phyloP scores from a whole-genome alignment of 129 eudicot genomes.

The Flaveria bidentis region DNA sequence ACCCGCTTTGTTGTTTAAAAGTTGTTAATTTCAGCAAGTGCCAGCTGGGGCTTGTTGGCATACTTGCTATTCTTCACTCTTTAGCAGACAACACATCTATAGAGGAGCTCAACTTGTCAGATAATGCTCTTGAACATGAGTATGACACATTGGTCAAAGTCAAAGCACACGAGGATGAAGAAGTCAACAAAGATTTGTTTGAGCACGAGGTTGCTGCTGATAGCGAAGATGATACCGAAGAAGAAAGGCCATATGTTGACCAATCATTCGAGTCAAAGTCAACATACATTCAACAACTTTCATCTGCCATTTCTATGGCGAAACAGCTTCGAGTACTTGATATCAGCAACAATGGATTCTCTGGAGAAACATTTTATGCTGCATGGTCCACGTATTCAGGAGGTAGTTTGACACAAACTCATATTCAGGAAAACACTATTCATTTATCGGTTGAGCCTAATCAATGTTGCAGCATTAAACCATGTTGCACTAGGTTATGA shows the following conservation, averaged over 20 bases:
- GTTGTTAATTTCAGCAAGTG: conserved; percentile 56
- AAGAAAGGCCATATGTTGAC: conserved; percentile 27
- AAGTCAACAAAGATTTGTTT: conserved; percentile 30
- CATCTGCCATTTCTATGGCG: conserved; percentile 50
- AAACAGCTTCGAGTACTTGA: conserved; percentile 56
- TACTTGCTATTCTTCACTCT: conserved; percentile 54
- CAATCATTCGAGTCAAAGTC: conserved; percentile 21
- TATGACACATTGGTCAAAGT: conserved; percentile 12
- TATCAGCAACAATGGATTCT: conserved; percentile 73
- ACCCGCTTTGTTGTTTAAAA: conserved; percentile 53
- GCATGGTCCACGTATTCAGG: conserved; percentile 60
- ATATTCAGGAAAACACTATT: conserved; percentile 42
- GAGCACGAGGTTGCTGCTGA: conserved; percentile 76
- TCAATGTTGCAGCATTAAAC: conserved; percentile 57
- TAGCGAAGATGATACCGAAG: conserved; percentile 69
- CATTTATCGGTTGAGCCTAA: conserved; percentile 60
- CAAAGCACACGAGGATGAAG: conserved; percentile 25
- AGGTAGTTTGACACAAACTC: conserved; percentile 44
- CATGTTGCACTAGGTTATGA: conserved; percentile 63
- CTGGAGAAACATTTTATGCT: conserved; percentile 49
- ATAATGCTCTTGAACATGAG: conserved; percentile 45
- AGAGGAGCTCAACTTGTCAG: conserved; percentile 79
- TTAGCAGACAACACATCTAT: conserved; percentile 52
- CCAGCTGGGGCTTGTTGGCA: conserved; percentile 57
- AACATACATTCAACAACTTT: conserved; percentile 40